These are phyloP conservation scores for Zygnema cylindricum DNA, from an alignment of 139 green algal genomes.

Conservation along the genomic window DNA sequence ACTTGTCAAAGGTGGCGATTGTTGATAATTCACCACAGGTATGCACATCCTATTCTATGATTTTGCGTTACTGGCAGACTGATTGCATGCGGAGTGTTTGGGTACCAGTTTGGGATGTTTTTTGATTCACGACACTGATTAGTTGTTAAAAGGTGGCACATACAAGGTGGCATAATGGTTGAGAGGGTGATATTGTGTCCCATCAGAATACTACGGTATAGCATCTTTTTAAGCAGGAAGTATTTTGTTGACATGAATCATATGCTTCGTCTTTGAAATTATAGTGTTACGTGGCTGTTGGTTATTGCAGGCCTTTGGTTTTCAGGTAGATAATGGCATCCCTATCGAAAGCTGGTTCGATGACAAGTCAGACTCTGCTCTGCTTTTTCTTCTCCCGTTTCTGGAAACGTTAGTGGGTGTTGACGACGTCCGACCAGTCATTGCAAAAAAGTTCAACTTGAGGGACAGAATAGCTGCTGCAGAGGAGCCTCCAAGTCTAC, in stretches of 20 bases:
- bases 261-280: neutral
- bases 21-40: conserved; percentile 92
- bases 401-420: conserved; percentile 74
- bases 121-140: too few relatives aligned
- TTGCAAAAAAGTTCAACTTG: conserved; percentile 75
- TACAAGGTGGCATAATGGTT: too few relatives aligned
- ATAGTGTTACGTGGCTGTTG: neutral
- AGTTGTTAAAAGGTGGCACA: too few relatives aligned
- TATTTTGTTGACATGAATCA: neutral
- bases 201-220: too few relatives aligned
- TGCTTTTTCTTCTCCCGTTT: conserved; percentile 87
- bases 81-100: too few relatives aligned
- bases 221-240: neutral
- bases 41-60: neutral
- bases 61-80: too few relatives aligned
- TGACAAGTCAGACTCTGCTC: conserved; percentile 82
- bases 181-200: too few relatives aligned
- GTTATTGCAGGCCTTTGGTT: conserved; percentile 48
- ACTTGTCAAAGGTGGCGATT: conserved; percentile 87
- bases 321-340: conserved; percentile 88
- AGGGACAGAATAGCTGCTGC: conserved; percentile 63
- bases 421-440: conserved; percentile 80
- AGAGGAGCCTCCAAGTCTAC: neutral
- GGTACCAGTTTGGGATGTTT: too few relatives aligned
- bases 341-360: conserved; percentile 95